These are phyloP conservation scores for Dioscorea alata DNA, from an alignment of 106 monocot species.

Conservation along the genomic window DNA sequence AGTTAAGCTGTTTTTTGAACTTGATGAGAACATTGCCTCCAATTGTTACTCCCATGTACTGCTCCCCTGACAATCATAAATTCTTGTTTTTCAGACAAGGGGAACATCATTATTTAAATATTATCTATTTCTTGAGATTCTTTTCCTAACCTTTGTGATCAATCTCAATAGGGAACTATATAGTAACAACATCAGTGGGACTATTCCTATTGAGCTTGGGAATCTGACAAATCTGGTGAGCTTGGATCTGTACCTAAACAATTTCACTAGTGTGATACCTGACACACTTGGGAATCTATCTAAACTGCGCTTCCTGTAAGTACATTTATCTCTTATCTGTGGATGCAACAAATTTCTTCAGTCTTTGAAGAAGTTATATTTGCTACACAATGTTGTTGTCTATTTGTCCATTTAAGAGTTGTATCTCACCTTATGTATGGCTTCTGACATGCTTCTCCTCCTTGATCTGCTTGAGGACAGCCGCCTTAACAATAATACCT, in stretches of 20 bases:
- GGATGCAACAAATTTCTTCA: too few relatives aligned
- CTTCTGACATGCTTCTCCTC: too few relatives aligned
- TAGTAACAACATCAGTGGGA: constrained; percentile 85
- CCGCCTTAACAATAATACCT: constrained; percentile 74
- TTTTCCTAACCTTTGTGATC: background rate
- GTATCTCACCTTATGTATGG: background rate
- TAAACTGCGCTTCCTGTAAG: constrained; percentile 88
- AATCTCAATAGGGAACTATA: constrained; percentile 78
- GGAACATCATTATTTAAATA: too few relatives aligned
- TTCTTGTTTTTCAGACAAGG: too few relatives aligned
- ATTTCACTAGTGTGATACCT: constrained; percentile 70
- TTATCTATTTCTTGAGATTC: too few relatives aligned
- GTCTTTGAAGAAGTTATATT: background rate
- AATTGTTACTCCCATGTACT: too few relatives aligned
- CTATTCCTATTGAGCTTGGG: constrained; percentile 80
- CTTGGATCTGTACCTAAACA: constrained; percentile 92
- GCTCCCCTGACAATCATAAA: too few relatives aligned
- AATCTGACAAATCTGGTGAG: constrained; percentile 89
- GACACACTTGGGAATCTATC: constrained; percentile 65
- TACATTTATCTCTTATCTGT: constrained; percentile 4
- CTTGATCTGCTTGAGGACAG: constrained; percentile 23
- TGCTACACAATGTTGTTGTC: background rate
- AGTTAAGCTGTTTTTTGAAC: too few relatives aligned
- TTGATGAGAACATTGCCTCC: too few relatives aligned
- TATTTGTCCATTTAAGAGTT: background rate